Percentiles rank a stretch among this genome's conserved stretches.
phyloP scores from a whole-genome alignment of 2,329 filamentous ascomycete genomes.

The Xylaria polymorpha region DNA sequence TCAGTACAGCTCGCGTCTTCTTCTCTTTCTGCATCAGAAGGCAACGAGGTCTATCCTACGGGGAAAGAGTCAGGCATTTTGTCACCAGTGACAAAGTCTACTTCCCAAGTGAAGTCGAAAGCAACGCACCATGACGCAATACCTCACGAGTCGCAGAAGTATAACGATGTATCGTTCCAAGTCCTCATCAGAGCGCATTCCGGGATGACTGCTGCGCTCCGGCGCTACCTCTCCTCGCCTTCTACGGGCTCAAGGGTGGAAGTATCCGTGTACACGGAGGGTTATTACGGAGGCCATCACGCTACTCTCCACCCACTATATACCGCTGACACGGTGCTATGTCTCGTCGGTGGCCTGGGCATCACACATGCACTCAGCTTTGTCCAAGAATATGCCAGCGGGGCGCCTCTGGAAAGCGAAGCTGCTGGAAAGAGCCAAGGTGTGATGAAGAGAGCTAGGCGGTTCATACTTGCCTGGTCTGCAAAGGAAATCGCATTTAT shows the following conservation, averaged over 20 bases:
- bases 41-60: slow-evolving; percentile 1
- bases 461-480: slow-evolving; percentile 46
- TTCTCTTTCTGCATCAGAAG: slow-evolving; percentile 6
- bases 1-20: neutral
- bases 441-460: slow-evolving; percentile 39
- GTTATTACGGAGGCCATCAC: slow-evolving; percentile 38
- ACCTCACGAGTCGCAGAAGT: slow-evolving; percentile 7
- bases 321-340: slow-evolving; percentile 38
- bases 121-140: neutral
- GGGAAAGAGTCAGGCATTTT: neutral
- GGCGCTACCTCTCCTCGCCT: slow-evolving; percentile 20
- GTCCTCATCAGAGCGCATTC: slow-evolving; percentile 37
- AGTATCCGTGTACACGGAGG: slow-evolving; percentile 37
- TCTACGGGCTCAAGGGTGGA: slow-evolving; percentile 10
- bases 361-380: slow-evolving; percentile 40
- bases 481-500: slow-evolving; percentile 42
- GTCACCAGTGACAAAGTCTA: neutral
- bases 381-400: slow-evolving; percentile 41
- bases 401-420: slow-evolving; percentile 12
- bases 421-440: neutral
- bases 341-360: slow-evolving; percentile 37
- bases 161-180: slow-evolving; percentile 22
- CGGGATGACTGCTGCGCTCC: slow-evolving; percentile 34
- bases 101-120: slow-evolving; percentile 7
- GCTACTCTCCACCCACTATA: slow-evolving; percentile 29